A percentile compares a stretch with the other conserved stretches of the same genome.
phyloP scores from a whole-genome alignment of 306 rosid genomes.

The Fagus sylvatica region DNA sequence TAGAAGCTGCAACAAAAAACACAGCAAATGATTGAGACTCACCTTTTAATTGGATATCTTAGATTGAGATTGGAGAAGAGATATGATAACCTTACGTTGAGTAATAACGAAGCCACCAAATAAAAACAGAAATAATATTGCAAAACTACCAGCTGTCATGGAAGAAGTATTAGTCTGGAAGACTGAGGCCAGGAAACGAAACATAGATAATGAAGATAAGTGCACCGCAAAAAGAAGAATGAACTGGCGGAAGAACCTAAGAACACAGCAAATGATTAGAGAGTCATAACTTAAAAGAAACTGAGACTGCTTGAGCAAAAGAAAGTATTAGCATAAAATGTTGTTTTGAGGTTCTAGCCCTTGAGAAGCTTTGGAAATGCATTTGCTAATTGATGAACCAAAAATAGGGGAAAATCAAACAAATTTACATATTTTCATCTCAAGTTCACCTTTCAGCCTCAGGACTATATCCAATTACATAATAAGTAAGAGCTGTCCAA shows the following conservation, averaged over 20 bases:
- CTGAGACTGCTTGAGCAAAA: background rate
- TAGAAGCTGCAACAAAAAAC: conserved; percentile 31
- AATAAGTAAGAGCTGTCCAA: conserved; percentile 56
- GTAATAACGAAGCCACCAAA: conserved; percentile 38
- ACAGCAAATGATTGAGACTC: background rate
- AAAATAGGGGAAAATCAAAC: no score
- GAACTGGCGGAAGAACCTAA: conserved; percentile 43
- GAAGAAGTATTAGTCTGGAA: conserved; percentile 25
- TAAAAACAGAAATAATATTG: conserved; percentile 13
- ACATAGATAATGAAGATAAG: conserved; percentile 37
- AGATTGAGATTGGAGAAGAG: background rate
- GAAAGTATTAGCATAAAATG: background rate
- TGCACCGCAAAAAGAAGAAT: conserved; percentile 32
- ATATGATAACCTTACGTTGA: conserved; percentile 24
- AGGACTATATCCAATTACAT: conserved; percentile 54
- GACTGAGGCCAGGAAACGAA: conserved; percentile 36
- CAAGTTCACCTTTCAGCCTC: conserved; percentile 28
- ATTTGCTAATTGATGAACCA: no score
- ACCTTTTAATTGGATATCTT: background rate
- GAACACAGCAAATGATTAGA: background rate
- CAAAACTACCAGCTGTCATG: conserved; percentile 24
- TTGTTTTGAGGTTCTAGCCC: no score
- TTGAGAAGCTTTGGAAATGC: no score
- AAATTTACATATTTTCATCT: background rate
- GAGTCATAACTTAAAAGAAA: background rate